phyloP scores from a whole-genome alignment of 805 yeast genomes.

The Zygotorulaspora florentina region DNA sequence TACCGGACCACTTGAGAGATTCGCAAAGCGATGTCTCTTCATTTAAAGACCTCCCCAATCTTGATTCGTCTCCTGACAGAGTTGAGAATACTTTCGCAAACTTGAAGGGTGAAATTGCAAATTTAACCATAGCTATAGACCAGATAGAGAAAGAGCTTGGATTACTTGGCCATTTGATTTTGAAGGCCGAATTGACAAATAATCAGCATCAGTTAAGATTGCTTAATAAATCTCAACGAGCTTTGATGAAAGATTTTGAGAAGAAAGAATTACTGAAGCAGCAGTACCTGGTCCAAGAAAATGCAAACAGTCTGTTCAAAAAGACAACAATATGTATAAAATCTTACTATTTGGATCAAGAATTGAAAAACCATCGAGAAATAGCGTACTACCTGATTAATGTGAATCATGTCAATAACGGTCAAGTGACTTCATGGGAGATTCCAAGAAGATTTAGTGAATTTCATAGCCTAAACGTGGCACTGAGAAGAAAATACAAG shows the following conservation, averaged over 20 bases:
- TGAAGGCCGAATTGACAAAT: slow-evolving; percentile 82
- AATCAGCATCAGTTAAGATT: slow-evolving; percentile 65
- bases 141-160: slow-evolving; percentile 56
- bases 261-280: slow-evolving; percentile 70
- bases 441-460: slow-evolving; percentile 88
- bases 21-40: slow-evolving; percentile 24
- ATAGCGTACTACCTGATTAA: slow-evolving; percentile 72
- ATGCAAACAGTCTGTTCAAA: slow-evolving; percentile 69
- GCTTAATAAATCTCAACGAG: slow-evolving; percentile 59
- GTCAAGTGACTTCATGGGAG: slow-evolving; percentile 72
- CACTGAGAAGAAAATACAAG: slow-evolving; percentile 48
- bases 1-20: slow-evolving; percentile 5
- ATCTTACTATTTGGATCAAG: slow-evolving; percentile 46
- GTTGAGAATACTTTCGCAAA: slow-evolving; percentile 21
- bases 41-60: slow-evolving; percentile 14
- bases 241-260: slow-evolving; percentile 68
- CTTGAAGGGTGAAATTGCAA: slow-evolving; percentile 60
- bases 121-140: slow-evolving; percentile 54
- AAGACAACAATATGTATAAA: slow-evolving; percentile 52
- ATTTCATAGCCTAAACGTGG: slow-evolving; percentile 65
- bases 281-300: slow-evolving; percentile 78
- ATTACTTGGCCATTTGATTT: slow-evolving; percentile 61
- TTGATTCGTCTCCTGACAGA: not conserved
- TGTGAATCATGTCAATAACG: slow-evolving; percentile 54
- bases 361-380: slow-evolving; percentile 48